These are phyloP conservation scores for Suhomyces pyralidae DNA, from an alignment of 805 yeast species.

Conservation along the genomic window DNA sequence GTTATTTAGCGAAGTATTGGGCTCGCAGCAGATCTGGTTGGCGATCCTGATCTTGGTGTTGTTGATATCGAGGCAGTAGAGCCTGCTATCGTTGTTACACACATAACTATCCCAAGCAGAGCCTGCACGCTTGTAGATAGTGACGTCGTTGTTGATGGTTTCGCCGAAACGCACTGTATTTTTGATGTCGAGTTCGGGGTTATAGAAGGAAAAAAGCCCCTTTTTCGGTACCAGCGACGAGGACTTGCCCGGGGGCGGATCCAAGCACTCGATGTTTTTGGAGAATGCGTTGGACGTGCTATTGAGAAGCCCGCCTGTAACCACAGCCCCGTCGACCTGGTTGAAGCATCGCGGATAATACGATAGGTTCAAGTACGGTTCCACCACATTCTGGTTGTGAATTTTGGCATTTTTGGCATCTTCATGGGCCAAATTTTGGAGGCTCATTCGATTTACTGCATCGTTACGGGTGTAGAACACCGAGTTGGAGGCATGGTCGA, in stretches of 20 bases:
- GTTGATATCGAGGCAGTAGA: slow-evolving; percentile 62
- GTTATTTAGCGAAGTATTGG: slow-evolving; percentile 72
- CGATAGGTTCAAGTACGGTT: slow-evolving; percentile 45
- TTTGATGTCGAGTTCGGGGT: slow-evolving; percentile 45
- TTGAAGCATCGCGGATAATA: slow-evolving; percentile 72
- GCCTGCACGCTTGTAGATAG: slow-evolving; percentile 40
- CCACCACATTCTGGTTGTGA: slow-evolving; percentile 12
- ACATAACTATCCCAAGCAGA: slow-evolving; percentile 55
- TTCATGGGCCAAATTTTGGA: not conserved
- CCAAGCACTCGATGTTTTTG: slow-evolving; percentile 21
- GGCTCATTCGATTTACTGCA: slow-evolving; percentile 31
- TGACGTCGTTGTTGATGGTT: slow-evolving; percentile 78
- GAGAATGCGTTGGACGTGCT: slow-evolving; percentile 33
- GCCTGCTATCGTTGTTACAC: slow-evolving; percentile 78
- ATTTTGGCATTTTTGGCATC: too few species aligned
- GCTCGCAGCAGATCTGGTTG: slow-evolving; percentile 42
- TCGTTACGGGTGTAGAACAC: slow-evolving; percentile 61
- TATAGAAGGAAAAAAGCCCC: slow-evolving; percentile 63
- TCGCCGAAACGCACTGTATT: slow-evolving; percentile 66
- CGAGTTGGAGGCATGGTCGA: slow-evolving; percentile 37
- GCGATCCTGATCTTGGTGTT: slow-evolving; percentile 42
- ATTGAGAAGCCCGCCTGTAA: slow-evolving; percentile 48
- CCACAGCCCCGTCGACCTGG: slow-evolving; percentile 49
- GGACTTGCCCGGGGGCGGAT: slow-evolving; percentile 4
- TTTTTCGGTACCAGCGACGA: slow-evolving; percentile 22